Percentiles rank a stretch among this genome's conserved stretches.
These are phyloP conservation scores for Solanum pimpinellifolium DNA, from an alignment of 257 asterid genomes.

Conservation along the genomic window DNA sequence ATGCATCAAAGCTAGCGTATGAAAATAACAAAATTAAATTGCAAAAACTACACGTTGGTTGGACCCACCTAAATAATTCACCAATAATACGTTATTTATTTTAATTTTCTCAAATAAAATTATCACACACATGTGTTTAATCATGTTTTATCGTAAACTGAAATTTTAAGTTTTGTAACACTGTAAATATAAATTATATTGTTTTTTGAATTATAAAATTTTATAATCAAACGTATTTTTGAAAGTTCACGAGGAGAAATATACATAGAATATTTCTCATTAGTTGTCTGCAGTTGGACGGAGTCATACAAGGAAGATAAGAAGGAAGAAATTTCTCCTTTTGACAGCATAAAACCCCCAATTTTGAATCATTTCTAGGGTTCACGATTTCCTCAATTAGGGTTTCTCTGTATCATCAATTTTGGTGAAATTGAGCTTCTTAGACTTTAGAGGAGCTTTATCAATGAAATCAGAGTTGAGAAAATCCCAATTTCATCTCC, in stretches of 20 bases:
- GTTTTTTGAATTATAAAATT: too few species aligned
- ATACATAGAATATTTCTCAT: not conserved
- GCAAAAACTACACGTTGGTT: not conserved
- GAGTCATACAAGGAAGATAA: not conserved
- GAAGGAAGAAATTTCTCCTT: not conserved
- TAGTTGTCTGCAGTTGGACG: not conserved
- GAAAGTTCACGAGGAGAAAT: too few species aligned
- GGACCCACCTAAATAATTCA: not conserved
- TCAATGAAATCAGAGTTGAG: not conserved
- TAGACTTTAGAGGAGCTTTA: not conserved
- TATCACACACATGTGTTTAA: not conserved
- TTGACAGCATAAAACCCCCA: not conserved
- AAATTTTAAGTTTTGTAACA: too few species aligned
- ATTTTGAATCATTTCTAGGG: not conserved
- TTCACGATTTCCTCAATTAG: not conserved
- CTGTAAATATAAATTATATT: fast-evolving
- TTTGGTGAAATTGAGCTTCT: not conserved
- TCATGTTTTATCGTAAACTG: too few species aligned
- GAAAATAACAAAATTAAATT: not conserved
- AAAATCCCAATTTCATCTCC: not conserved
- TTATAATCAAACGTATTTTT: fast-evolving
- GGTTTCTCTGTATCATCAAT: not conserved
- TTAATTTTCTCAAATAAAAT: not conserved
- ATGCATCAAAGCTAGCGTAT: not conserved
- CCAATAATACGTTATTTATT: not conserved